These are phyloP conservation scores for Pleoardoris graminearum DNA, from an alignment of 2,329 filamentous ascomycete genomes.

Conservation along the genomic window DNA sequence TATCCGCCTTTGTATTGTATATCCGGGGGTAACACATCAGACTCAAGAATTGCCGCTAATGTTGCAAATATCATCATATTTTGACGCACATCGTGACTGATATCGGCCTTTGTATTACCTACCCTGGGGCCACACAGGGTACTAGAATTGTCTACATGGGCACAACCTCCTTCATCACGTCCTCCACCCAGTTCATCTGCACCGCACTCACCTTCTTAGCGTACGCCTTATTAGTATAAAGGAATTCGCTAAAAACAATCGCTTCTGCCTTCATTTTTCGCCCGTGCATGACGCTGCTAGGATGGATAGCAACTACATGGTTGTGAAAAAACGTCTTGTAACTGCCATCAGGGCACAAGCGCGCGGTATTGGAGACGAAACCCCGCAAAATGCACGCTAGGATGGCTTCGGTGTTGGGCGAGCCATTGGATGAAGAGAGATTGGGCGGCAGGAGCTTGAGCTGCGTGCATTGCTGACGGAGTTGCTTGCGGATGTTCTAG, in stretches of 20 bases:
- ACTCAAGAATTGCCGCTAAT: too few species aligned
- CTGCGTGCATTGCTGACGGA: conserved; percentile 58
- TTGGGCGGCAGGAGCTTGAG: conserved; percentile 46
- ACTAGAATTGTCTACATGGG: neutral
- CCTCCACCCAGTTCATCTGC: conserved; percentile 64
- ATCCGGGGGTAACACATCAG: too few species aligned
- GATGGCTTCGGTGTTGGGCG: conserved; percentile 55
- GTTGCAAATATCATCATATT: too few species aligned
- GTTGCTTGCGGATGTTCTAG: conserved; percentile 62
- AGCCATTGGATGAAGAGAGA: conserved; percentile 26
- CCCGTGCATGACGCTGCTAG: conserved; percentile 63
- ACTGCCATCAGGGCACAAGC: conserved; percentile 62
- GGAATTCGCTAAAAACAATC: conserved; percentile 67
- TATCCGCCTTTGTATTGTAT: too few species aligned
- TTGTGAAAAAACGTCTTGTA: conserved; percentile 65
- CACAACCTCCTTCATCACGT: conserved; percentile 47
- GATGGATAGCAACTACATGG: conserved; percentile 66
- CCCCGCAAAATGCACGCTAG: conserved; percentile 62
- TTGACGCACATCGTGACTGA: too few species aligned
- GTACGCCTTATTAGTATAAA: conserved; percentile 67
- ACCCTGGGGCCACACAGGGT: too few species aligned
- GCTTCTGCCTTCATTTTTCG: conserved; percentile 63
- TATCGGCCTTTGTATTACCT: too few species aligned
- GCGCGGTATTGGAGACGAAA: conserved; percentile 63
- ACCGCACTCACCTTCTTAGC: conserved; percentile 65